A percentile compares a stretch with the other conserved stretches of the same genome.
Evolutionary conservation across 2,329 filamentous ascomycete species (phyloP).

Genomic region (Talaromyces sp.): DNA sequence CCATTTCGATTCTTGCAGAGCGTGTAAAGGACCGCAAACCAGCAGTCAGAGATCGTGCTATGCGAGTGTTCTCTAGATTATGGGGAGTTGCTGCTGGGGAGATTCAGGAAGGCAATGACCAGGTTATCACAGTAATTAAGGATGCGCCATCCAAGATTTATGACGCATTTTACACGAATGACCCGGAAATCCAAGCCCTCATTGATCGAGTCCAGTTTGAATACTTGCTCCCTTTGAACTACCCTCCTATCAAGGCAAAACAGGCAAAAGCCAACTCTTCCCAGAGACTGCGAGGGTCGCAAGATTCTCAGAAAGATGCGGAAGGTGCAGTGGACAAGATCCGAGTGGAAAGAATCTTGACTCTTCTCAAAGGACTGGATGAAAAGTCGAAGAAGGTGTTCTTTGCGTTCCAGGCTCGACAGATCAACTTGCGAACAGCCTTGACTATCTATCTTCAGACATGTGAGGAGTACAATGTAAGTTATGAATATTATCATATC

Average conservation of each 20-base stretch:
- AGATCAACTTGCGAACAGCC: constrained; percentile 67
- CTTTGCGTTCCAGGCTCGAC: constrained; percentile 75
- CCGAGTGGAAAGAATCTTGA: constrained; percentile 75
- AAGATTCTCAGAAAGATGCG: constrained; percentile 29
- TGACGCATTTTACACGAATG: constrained; percentile 84
- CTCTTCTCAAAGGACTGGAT: constrained; percentile 74
- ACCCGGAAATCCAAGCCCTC: constrained; percentile 75
- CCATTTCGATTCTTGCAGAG: constrained; percentile 77
- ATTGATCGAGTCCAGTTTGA: constrained; percentile 84
- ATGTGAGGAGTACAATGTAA: constrained; percentile 78
- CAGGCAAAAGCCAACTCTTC: constrained; percentile 42
- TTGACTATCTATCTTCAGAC: constrained; percentile 70
- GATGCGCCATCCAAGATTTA: constrained; percentile 81
- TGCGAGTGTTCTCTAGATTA: constrained; percentile 74
- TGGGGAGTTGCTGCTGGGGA: constrained; percentile 93
- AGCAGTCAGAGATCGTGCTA: constrained; percentile 76
- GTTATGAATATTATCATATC: constrained; percentile 10
- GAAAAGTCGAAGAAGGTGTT: constrained; percentile 77
- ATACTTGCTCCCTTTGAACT: constrained; percentile 80
- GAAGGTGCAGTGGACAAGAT: constrained; percentile 54
- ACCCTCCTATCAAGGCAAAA: constrained; percentile 64
- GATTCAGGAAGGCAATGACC: constrained; percentile 75
- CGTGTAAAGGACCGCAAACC: constrained; percentile 82
- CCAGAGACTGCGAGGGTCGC: constrained; percentile 48
- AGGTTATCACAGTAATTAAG: constrained; percentile 67